These are phyloP conservation scores for Lecanosticta acicola DNA, from an alignment of 2,329 filamentous ascomycete species.

Conservation along the genomic window DNA sequence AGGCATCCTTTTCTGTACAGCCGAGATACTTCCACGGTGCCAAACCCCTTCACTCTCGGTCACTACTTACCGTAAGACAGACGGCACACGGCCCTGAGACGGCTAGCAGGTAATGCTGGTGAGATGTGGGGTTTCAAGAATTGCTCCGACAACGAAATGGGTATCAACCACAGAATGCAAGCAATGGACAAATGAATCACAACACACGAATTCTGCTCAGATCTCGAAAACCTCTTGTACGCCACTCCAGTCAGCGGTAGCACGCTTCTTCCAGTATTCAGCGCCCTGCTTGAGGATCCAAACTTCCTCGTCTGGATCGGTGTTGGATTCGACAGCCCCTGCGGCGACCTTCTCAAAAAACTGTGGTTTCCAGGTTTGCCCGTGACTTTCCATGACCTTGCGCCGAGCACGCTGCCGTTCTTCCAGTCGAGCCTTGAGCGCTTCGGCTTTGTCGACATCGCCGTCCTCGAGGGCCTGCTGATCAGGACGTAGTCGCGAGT, in stretches of 20 bases:
- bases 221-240: slow-evolving; percentile 51
- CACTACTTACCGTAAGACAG: too few species aligned
- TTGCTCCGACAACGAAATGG: background rate
- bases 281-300: slow-evolving; percentile 68
- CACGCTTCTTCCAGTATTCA: slow-evolving; percentile 88
- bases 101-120: too few species aligned
- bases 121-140: too few species aligned
- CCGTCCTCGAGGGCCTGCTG: slow-evolving; percentile 80
- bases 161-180: background rate
- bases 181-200: background rate
- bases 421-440: slow-evolving; percentile 74
- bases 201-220: slow-evolving; percentile 10
- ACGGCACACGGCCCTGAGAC: too few species aligned
- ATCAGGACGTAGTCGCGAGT: slow-evolving; percentile 78
- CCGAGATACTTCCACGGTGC: too few species aligned
- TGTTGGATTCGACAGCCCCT: slow-evolving; percentile 18
- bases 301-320: slow-evolving; percentile 40
- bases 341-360: slow-evolving; percentile 72
- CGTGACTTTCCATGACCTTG: slow-evolving; percentile 67
- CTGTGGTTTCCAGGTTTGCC: slow-evolving; percentile 65
- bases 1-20: too few species aligned
- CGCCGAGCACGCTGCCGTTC: slow-evolving; percentile 75
- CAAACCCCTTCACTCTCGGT: too few species aligned
- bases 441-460: slow-evolving; percentile 76
- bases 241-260: slow-evolving; percentile 59